Percentiles rank a stretch among this genome's conserved stretches.
Evolutionary conservation across 2,329 filamentous ascomycete genomes (phyloP).

Genomic region (Blastomyces silverae): DNA sequence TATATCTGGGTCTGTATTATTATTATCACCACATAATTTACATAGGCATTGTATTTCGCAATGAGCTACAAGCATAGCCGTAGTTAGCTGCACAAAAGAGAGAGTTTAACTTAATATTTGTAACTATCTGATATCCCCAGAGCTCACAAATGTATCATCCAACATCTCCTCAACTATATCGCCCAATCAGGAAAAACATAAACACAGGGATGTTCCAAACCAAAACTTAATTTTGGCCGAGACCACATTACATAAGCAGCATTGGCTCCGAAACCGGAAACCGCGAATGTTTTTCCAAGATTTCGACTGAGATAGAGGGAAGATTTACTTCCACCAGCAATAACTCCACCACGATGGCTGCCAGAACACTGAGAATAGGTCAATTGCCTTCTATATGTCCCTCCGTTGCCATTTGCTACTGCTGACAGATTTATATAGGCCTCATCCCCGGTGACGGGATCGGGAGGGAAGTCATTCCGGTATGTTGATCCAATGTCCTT

Average conservation of each 20-base stretch:
- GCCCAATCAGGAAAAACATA: not conserved
- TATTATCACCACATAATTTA: not conserved
- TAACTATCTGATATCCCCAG: not conserved
- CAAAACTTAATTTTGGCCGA: not conserved
- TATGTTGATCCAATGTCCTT: slow-evolving; percentile 26
- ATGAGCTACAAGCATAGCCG: not conserved
- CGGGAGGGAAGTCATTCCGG: slow-evolving; percentile 95
- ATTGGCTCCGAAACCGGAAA: not conserved
- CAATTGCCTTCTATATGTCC: slow-evolving; percentile 27
- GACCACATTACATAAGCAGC: not conserved
- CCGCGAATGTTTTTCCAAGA: not conserved
- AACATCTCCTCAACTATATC: not conserved
- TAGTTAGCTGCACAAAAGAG: not conserved
- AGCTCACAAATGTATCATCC: not conserved
- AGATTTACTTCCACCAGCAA: not conserved
- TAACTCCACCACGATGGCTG: slow-evolving; percentile 45
- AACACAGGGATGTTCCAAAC: not conserved
- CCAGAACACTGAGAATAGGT: slow-evolving; percentile 63
- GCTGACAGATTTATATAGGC: slow-evolving; percentile 47
- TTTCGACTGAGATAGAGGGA: not conserved
- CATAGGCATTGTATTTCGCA: not conserved
- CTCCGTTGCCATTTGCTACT: slow-evolving; percentile 3
- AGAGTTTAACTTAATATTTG: not conserved
- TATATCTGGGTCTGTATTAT: not conserved
- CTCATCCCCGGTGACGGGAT: slow-evolving; percentile 98